These are phyloP conservation scores for Microthlaspi erraticum DNA, from an alignment of 345 rosid genomes.

Conservation along the genomic window DNA sequence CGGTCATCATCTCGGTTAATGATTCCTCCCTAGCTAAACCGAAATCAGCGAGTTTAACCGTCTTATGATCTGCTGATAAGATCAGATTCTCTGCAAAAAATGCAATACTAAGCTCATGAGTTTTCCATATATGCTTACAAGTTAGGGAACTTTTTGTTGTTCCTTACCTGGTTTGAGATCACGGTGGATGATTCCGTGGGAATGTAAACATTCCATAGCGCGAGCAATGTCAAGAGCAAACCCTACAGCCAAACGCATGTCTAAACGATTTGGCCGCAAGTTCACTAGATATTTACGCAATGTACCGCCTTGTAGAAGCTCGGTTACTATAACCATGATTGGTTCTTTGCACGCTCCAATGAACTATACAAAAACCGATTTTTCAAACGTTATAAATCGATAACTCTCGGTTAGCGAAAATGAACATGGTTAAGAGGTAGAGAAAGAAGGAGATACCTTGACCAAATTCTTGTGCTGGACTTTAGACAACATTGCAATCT, in stretches of 20 bases:
- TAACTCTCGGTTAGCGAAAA: constrained; percentile 22
- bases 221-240: constrained; percentile 97
- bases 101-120: constrained; percentile 17
- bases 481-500: constrained; percentile 86
- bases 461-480: constrained; percentile 93
- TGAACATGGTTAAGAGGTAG: background rate
- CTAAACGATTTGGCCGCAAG: constrained; percentile 75
- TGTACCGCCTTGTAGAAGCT: constrained; percentile 85
- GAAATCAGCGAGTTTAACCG: constrained; percentile 94
- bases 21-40: constrained; percentile 99
- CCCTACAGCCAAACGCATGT: constrained; percentile 67
- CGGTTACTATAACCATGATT: constrained; percentile 94
- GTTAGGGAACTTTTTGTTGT: background rate
- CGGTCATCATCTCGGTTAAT: constrained; percentile 99
- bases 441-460: constrained; percentile 56
- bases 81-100: constrained; percentile 79
- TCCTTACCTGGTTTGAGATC: constrained; percentile 92
- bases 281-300: constrained; percentile 79
- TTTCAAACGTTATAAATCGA: constrained; percentile 11
- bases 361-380: constrained; percentile 57
- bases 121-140: background rate
- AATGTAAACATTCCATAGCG: constrained; percentile 98
- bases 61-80: constrained; percentile 81
- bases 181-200: constrained; percentile 96
- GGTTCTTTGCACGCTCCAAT: constrained; percentile 98